Percentiles rank a stretch among this genome's conserved stretches.
Conservation (phyloP, 495 filamentous ascomycete genomes). For the Trypethelium eluteriae region DNA sequence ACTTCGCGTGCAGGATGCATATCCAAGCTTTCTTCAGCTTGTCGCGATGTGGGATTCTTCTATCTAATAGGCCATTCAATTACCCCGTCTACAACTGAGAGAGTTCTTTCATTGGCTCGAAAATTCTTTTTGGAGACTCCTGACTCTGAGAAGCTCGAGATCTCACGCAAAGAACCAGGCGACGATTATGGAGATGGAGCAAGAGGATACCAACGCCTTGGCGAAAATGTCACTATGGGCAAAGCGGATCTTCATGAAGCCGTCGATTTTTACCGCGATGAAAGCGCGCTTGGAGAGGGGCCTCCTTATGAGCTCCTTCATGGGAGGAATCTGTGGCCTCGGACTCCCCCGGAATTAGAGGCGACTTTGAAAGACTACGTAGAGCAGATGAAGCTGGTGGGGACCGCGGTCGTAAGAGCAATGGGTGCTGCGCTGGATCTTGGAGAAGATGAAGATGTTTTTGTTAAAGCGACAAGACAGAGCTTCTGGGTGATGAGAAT, state of each 20-base stretch:
- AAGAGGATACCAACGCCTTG: conserved; percentile 31
- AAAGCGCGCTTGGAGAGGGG: conserved; percentile 14
- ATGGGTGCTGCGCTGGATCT: conserved; percentile 29
- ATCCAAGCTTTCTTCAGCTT: conserved; percentile 23
- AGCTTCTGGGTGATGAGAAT: conserved; percentile 33
- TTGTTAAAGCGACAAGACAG: conserved; percentile 22
- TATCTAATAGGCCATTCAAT: conserved; percentile 35
- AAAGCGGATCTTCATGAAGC: conserved; percentile 29
- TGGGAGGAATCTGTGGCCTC: conserved; percentile 32
- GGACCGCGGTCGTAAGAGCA: conserved; percentile 25
- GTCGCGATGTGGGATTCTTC: conserved; percentile 32
- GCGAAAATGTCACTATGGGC: conserved; percentile 31
- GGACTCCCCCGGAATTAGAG: conserved; percentile 21
- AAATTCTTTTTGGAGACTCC: conserved; percentile 29
- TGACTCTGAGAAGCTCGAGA: conserved; percentile 25
- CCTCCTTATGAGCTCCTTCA: conserved; percentile 22
- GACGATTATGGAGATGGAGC: conserved; percentile 26
- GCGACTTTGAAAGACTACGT: conserved; percentile 27
- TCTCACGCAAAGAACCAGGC: conserved; percentile 25
- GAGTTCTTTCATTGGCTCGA: conserved; percentile 27
- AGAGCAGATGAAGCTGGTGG: conserved; percentile 19
- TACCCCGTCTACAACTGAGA: conserved; percentile 19
- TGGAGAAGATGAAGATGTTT: conserved; percentile 23
- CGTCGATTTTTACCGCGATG: conserved; percentile 31
- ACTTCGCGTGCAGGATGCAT: neutral